These are phyloP conservation scores for Saccharum officinarum DNA, from an alignment of 176 grass and related monocot genomes.

Conservation along the genomic window DNA sequence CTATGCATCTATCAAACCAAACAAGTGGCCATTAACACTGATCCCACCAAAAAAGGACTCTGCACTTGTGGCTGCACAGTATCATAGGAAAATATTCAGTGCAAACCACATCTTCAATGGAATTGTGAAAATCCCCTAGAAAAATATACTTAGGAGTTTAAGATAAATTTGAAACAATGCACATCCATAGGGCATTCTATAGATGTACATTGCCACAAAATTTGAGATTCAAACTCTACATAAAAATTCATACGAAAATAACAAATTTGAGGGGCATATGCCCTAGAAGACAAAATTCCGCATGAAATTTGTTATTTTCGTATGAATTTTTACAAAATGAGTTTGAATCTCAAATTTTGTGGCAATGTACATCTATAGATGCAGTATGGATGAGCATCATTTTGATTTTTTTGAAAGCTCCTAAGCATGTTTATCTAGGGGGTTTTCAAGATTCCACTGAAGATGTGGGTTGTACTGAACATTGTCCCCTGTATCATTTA, in stretches of 20 bases:
- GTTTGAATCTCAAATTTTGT: too few species aligned
- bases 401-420: background rate
- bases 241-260: background rate
- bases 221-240: background rate
- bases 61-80: background rate
- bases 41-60: background rate
- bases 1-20: background rate
- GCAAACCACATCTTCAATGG: background rate
- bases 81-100: background rate
- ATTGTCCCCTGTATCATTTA: background rate
- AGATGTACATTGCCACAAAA: background rate
- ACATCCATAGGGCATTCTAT: background rate
- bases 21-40: background rate
- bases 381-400: background rate
- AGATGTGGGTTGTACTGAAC: background rate
- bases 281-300: background rate
- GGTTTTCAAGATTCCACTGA: background rate
- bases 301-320: too few species aligned
- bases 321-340: too few species aligned
- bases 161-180: background rate
- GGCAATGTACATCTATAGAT: too few species aligned
- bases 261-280: background rate
- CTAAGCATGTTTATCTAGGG: background rate
- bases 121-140: background rate
- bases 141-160: background rate